Conservation (phyloP, 1,284 basidiomycete species). For the Sporisorium sorghi region DNA sequence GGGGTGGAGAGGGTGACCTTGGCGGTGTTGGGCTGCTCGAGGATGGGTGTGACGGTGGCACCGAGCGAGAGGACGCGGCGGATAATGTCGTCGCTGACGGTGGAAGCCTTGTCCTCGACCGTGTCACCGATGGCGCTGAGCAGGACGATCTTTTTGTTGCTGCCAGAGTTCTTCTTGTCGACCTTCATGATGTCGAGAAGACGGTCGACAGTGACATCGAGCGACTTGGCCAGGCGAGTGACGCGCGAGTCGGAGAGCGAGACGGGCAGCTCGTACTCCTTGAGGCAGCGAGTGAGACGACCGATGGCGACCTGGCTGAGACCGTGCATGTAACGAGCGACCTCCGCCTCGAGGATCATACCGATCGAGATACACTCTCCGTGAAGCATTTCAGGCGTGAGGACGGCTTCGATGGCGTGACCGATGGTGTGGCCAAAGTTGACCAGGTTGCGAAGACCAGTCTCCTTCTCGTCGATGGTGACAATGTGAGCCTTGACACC, state of each 20-base stretch:
- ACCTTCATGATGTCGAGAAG: constrained; percentile 90
- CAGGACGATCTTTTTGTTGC: constrained; percentile 91
- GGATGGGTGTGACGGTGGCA: constrained; percentile 70
- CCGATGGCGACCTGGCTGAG: constrained; percentile 67
- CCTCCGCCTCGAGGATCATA: constrained; percentile 68
- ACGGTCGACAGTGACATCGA: constrained; percentile 80
- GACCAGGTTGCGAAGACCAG: constrained; percentile 68
- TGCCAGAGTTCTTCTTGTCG: constrained; percentile 96
- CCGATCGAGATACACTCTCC: constrained; percentile 68
- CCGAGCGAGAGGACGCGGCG: constrained; percentile 74
- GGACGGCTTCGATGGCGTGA: constrained; percentile 68
- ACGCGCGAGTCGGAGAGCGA: constrained; percentile 63
- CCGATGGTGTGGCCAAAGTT: constrained; percentile 69
- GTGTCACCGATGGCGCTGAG: constrained; percentile 90
- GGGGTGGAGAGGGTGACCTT: constrained; percentile 87
- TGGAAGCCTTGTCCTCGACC: constrained; percentile 89
- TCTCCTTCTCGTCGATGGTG: constrained; percentile 68
- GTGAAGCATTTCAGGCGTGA: constrained; percentile 68
- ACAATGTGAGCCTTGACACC: constrained; percentile 69
- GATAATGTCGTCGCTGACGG: constrained; percentile 73
- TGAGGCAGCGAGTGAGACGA: constrained; percentile 62
- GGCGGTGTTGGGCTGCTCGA: constrained; percentile 40
- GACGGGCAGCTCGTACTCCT: constrained; percentile 66
- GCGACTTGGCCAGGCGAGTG: constrained; percentile 77
- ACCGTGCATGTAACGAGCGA: constrained; percentile 61